A percentile compares a stretch with the other conserved stretches of the same genome.
Conservation (phyloP, 1,284 basidiomycete species). For the Boletellus dicymbophilus region DNA sequence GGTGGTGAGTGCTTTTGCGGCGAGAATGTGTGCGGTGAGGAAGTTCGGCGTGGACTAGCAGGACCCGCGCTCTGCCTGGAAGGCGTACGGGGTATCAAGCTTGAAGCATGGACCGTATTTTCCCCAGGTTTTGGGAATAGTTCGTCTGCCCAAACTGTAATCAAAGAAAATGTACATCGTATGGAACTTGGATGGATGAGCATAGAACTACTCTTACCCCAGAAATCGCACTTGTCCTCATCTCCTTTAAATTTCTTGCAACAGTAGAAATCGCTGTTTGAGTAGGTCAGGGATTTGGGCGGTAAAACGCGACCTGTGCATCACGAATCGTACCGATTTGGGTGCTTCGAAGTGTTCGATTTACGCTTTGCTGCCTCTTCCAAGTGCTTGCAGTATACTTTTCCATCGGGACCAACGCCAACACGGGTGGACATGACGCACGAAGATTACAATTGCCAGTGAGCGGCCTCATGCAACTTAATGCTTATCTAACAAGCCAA, state of each 20-base stretch:
- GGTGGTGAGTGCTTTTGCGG: neutral
- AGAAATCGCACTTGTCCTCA: constrained; percentile 20
- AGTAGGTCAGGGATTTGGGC: constrained; percentile 6
- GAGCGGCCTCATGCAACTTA: neutral
- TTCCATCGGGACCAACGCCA: constrained; percentile 15
- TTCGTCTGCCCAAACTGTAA: constrained; percentile 23
- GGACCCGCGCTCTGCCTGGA: neutral
- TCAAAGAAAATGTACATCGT: neutral
- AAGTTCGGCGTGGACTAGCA: neutral
- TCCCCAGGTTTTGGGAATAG: constrained; percentile 5
- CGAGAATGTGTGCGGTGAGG: neutral
- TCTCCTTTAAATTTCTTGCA: constrained; percentile 18
- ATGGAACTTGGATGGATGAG: neutral
- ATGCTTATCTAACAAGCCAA: constrained; percentile 27
- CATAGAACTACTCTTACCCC: constrained; percentile 15
- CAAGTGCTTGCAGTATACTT: constrained; percentile 24
- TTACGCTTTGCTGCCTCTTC: constrained; percentile 28
- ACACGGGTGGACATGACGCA: constrained; percentile 18
- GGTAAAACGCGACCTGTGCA: neutral
- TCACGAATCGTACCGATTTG: constrained; percentile 22
- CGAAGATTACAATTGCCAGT: neutral
- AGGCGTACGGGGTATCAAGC: neutral
- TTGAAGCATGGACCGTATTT: neutral
- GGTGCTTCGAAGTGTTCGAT: constrained; percentile 17
- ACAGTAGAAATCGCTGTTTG: constrained; percentile 27